Conservation (phyloP, 2,329 filamentous ascomycete species). For the Aspergillus hiratsukae region DNA sequence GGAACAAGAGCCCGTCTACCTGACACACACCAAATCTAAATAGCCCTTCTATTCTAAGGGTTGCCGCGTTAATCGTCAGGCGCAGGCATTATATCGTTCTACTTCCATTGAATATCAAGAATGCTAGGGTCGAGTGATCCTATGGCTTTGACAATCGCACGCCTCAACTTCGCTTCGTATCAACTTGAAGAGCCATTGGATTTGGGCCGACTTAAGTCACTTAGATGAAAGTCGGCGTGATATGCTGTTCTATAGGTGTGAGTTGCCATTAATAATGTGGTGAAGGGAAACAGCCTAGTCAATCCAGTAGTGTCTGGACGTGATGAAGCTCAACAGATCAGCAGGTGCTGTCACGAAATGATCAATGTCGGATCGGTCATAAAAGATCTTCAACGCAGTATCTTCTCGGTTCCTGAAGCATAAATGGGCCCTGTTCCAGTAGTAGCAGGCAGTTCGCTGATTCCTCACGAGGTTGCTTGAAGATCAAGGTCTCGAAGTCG, state of each 20-base stretch:
- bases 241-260: too few species aligned
- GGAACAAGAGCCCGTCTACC: neutral
- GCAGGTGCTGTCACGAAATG: neutral
- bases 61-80: neutral
- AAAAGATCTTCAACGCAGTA: neutral
- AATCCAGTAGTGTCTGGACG: neutral
- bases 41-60: neutral
- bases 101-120: neutral
- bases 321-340: neutral
- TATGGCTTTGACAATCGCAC: neutral
- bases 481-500: neutral
- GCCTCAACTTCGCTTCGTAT: neutral
- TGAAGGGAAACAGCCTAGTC: too few species aligned
- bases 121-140: neutral
- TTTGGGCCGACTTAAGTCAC: too few species aligned
- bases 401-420: neutral
- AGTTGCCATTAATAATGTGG: too few species aligned
- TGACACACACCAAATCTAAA: too few species aligned
- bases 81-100: neutral
- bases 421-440: neutral
- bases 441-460: neutral
- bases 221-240: too few species aligned
- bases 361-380: neutral
- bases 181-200: neutral
- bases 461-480: neutral